Evolutionary conservation across 805 yeast species (phyloP), one percentile per base, ranked within the genome.

Genomic region (Candida ulmi): DNA sequence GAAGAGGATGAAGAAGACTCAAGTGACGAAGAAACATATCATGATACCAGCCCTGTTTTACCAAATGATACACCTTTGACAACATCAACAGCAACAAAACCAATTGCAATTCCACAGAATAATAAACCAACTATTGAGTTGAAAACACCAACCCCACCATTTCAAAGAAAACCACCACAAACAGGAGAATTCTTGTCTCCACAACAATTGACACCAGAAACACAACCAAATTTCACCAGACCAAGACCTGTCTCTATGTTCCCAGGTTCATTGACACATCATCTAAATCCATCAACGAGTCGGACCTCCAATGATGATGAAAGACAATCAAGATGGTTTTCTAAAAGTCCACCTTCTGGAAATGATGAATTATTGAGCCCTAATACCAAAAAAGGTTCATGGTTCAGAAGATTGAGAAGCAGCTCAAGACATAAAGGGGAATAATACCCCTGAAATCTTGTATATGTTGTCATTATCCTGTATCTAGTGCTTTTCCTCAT

Each of bases 381-480:
- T 12, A n/a, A 34, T 5, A 39, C 38, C 15, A 65, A 61, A 33
- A 57, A 64, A 36, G 66, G 58, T 19, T 60, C 66, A 7, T 74
- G 78, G 78, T 67, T 72, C 44, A 69, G 60, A 40, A 62, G 69
- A 46, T 44, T 71, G 34, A 64, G 69, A 39, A 60, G 67, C 33
- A 52, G 63, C 23, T 66, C 71, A 6, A 51, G 67, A 40, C 41
- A 43, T 3, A 38, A 23, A 18, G 33, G 28, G 17, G 7, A 28
- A n/a, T 18, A 17, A 7, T 11, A 8, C 12, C 30, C 26, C 26
- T n/a, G n/a, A n/a, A n/a, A n/a, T n/a, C n/a, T n/a, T n/a, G n/a
- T n/a, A n/a, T n/a, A n/a, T n/a, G n/a, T n/a, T n/a, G n/a, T n/a
- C n/a, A n/a, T n/a, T n/a, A n/a, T n/a, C n/a, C n/a, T n/a, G n/a